Evolutionary conservation across 495 filamentous ascomycete genomes (phyloP).

Genomic region (Cairneyella variabilis): DNA sequence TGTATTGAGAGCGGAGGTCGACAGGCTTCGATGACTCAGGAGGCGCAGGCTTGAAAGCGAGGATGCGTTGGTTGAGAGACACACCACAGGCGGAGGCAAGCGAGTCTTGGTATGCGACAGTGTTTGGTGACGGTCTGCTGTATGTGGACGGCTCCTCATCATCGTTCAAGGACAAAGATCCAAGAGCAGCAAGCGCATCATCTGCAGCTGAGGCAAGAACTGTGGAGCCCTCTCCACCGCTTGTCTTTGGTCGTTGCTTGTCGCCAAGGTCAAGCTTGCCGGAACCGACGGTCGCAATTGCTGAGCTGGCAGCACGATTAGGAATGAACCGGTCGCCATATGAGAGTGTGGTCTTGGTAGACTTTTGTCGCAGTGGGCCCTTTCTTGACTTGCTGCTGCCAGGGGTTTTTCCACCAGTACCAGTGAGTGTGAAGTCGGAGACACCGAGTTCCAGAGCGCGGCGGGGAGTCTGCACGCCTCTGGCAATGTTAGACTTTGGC

Average conservation of each 20-base stretch:
- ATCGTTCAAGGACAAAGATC: conserved; percentile 63
- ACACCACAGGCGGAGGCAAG: conserved; percentile 91
- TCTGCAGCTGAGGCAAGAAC: conserved; percentile 71
- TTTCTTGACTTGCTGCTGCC: conserved; percentile 63
- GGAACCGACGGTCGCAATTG: conserved; percentile 73
- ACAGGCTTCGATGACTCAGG: conserved; percentile 97
- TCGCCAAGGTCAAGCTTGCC: conserved; percentile 70
- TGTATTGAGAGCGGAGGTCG: conserved; percentile 96
- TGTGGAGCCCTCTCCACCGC: conserved; percentile 61
- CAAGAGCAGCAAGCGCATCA: conserved; percentile 73
- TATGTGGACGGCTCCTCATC: conserved; percentile 53
- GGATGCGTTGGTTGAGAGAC: conserved; percentile 86
- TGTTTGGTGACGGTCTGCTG: conserved; percentile 76
- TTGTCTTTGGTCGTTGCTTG: conserved; percentile 64
- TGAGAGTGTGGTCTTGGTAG: conserved; percentile 74
- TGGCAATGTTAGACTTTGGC: conserved; percentile 93
- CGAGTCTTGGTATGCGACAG: conserved; percentile 87
- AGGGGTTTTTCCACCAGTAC: conserved; percentile 70
- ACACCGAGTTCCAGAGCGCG: conserved; percentile 85
- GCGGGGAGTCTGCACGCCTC: conserved; percentile 58
- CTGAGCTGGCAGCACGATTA: conserved; percentile 84
- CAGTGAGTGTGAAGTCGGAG: conserved; percentile 87
- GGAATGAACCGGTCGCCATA: conserved; percentile 98
- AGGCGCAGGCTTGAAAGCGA: conserved; percentile 97
- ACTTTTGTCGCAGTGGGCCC: conserved; percentile 56